Evolutionary conservation across 306 rosid species (phyloP).

Genomic region (Rubus idaeus): DNA sequence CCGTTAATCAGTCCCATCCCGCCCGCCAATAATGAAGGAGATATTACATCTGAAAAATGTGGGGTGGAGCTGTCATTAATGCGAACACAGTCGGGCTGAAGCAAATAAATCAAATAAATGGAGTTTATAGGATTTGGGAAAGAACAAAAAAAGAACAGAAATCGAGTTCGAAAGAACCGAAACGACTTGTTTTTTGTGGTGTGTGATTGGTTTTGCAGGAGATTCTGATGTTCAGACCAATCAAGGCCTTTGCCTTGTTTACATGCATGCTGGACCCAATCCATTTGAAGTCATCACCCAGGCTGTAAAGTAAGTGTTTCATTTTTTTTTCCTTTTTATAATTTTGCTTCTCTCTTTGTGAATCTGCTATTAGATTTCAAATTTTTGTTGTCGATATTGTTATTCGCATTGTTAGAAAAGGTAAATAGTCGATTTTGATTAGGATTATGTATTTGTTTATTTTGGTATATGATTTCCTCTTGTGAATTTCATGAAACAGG

Average conservation of each 20-base stretch:
- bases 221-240: conserved; percentile 72
- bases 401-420: background rate
- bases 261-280: conserved; percentile 92
- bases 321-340: background rate
- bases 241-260: conserved; percentile 81
- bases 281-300: conserved; percentile 91
- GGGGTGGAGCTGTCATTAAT: conserved; percentile 55
- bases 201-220: conserved; percentile 88
- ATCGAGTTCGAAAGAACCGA: conserved; percentile 46
- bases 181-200: conserved; percentile 55
- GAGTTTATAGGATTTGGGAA: conserved; percentile 60
- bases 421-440: background rate
- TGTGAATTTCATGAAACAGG: conserved; percentile 40
- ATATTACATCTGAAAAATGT: conserved; percentile 31
- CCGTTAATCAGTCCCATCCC: conserved; percentile 41
- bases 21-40: conserved; percentile 41
- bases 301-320: conserved; percentile 70
- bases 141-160: conserved; percentile 31
- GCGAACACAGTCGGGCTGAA: conserved; percentile 45
- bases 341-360: background rate
- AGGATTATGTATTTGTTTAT: background rate
- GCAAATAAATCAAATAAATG: conserved; percentile 52
- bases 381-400: too few relatives aligned
- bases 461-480: conserved; percentile 16
- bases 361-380: background rate